Percentiles rank a stretch among this genome's conserved stretches.
Conservation (phyloP, 2,329 filamentous ascomycete genomes). For the Orbilia brochopaga region DNA sequence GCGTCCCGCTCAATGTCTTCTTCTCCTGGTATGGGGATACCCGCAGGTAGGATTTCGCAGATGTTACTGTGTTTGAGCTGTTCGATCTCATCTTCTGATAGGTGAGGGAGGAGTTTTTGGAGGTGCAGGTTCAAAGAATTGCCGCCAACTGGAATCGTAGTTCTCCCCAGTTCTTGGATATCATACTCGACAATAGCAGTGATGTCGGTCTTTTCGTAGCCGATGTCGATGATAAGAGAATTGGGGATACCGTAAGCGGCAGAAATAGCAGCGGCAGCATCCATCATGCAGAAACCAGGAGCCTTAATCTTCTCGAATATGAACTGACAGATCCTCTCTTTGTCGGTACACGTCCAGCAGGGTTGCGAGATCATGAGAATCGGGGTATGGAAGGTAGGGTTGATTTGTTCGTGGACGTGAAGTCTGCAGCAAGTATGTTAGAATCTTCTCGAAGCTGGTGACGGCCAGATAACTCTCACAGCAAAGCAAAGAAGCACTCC, state of each 20-base stretch:
- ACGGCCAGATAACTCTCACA: constrained; percentile 58
- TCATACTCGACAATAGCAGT: constrained; percentile 85
- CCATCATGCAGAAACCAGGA: constrained; percentile 86
- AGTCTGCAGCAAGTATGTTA: constrained; percentile 32
- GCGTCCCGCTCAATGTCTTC: constrained; percentile 60
- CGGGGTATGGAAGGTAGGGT: constrained; percentile 90
- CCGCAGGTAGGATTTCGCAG: constrained; percentile 71
- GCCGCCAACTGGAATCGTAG: constrained; percentile 75
- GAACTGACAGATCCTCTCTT: constrained; percentile 87
- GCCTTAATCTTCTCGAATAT: constrained; percentile 97
- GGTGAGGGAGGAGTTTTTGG: constrained; percentile 70
- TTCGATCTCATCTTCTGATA: constrained; percentile 72
- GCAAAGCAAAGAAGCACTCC: constrained; percentile 88
- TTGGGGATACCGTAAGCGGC: constrained; percentile 81
- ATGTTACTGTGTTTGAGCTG: constrained; percentile 71
- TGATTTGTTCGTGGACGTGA: constrained; percentile 86
- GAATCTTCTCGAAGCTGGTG: neutral
- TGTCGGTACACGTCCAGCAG: constrained; percentile 85
- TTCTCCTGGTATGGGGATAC: constrained; percentile 58
- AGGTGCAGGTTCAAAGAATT: constrained; percentile 82
- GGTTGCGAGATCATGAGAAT: constrained; percentile 89
- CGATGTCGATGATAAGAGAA: constrained; percentile 88
- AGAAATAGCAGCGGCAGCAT: constrained; percentile 81
- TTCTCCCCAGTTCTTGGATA: constrained; percentile 72
- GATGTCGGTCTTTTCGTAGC: constrained; percentile 88